Conservation (phyloP, 768 basidiomycete species). For the Lactarius hengduanensis region DNA sequence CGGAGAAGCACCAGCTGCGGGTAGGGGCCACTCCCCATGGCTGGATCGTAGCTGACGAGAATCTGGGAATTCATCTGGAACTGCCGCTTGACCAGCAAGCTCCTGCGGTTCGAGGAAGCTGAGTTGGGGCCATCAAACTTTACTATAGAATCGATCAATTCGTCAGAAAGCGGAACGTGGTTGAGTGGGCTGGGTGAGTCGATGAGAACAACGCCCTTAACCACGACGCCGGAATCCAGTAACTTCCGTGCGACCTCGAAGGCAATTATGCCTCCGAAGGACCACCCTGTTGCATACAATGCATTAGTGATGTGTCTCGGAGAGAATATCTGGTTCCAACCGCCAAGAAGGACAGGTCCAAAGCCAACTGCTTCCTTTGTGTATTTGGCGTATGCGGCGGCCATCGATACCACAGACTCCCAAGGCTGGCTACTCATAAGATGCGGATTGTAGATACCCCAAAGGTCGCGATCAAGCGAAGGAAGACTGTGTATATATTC, state of each 20-base stretch:
- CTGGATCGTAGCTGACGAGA: constrained; percentile 47
- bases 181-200: constrained; percentile 61
- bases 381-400: constrained; percentile 45
- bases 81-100: constrained; percentile 44
- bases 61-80: constrained; percentile 50
- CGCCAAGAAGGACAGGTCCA: constrained; percentile 55
- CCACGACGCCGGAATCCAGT: constrained; percentile 40
- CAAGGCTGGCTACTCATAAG: constrained; percentile 48
- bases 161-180: constrained; percentile 51
- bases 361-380: constrained; percentile 39
- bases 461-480: constrained; percentile 51
- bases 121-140: constrained; percentile 35
- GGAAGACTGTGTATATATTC: constrained; percentile 49
- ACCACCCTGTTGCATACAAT: constrained; percentile 55
- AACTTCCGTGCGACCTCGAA: constrained; percentile 62
- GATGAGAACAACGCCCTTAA: constrained; percentile 62
- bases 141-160: constrained; percentile 50
- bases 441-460: constrained; percentile 59
- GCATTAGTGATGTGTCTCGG: neutral
- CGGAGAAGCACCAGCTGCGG: constrained; percentile 51
- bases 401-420: constrained; percentile 53
- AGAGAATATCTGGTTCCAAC: constrained; percentile 37
- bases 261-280: constrained; percentile 72
- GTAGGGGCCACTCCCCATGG: constrained; percentile 28
- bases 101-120: constrained; percentile 34